A percentile compares a stretch with the other conserved stretches of the same genome.
Conservation (phyloP, 2,329 filamentous ascomycete genomes). For the Hymenoscyphus infarciens region DNA sequence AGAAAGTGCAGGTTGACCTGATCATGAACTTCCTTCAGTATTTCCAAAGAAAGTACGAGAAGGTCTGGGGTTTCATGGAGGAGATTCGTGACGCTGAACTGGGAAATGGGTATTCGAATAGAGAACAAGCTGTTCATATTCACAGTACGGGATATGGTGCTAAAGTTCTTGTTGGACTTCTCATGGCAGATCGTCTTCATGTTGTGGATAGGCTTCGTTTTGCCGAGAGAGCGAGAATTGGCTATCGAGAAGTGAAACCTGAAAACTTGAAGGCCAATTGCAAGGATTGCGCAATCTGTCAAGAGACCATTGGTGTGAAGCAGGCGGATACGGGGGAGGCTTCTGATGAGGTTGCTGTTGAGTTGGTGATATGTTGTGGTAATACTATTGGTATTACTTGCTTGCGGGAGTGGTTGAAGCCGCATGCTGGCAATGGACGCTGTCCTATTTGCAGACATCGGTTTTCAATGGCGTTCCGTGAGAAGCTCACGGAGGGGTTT, state of each 20-base stretch:
- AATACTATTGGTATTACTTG: slow-evolving; percentile 24
- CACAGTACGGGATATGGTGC: slow-evolving; percentile 23
- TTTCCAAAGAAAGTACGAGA: slow-evolving; percentile 19
- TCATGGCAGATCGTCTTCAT: slow-evolving; percentile 27
- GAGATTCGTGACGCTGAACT: not conserved
- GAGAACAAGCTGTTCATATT: slow-evolving; percentile 15
- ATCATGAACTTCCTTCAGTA: slow-evolving; percentile 17
- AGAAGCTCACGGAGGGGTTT: slow-evolving; percentile 15
- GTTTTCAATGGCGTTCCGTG: slow-evolving; percentile 16
- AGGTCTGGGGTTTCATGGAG: slow-evolving; percentile 20
- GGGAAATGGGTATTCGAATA: slow-evolving; percentile 1
- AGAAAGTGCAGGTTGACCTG: slow-evolving; percentile 13
- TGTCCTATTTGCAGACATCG: slow-evolving; percentile 24
- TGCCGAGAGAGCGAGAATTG: slow-evolving; percentile 7
- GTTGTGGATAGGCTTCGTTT: slow-evolving; percentile 15
- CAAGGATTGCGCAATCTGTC: slow-evolving; percentile 24
- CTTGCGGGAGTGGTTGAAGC: slow-evolving; percentile 20
- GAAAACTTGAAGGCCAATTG: slow-evolving; percentile 12
- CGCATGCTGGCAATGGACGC: not conserved
- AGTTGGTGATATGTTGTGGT: slow-evolving; percentile 26
- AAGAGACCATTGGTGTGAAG: slow-evolving; percentile 16
- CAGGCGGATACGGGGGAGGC: slow-evolving; percentile 11
- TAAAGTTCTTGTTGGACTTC: slow-evolving; percentile 24
- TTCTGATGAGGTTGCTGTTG: slow-evolving; percentile 16
- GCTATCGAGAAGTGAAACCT: slow-evolving; percentile 13